Percentiles rank a stretch among this genome's conserved stretches.
Conservation (phyloP, 345 rosid genomes). For the Toxicodendron radicans region DNA sequence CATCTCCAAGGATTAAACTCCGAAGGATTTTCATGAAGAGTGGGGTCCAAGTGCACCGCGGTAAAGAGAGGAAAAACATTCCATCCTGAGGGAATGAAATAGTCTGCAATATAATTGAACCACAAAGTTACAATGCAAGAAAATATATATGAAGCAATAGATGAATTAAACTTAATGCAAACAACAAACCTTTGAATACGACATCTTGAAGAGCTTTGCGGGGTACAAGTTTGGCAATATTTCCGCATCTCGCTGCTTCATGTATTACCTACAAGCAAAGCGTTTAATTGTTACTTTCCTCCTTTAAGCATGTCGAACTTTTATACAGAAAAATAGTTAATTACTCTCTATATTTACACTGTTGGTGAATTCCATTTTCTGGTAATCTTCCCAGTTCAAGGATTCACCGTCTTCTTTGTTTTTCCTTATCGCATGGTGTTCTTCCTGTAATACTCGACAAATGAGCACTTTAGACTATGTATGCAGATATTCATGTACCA, state of each 20-base stretch:
- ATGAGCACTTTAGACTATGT: background rate
- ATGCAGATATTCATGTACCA: background rate
- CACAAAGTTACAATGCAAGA: background rate
- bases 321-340: no score
- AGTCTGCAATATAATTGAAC: conserved; percentile 33
- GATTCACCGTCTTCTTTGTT: conserved; percentile 41
- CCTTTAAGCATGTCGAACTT: no score
- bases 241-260: conserved; percentile 79
- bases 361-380: conserved; percentile 68
- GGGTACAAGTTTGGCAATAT: conserved; percentile 70
- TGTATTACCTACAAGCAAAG: conserved; percentile 48
- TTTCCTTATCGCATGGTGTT: conserved; percentile 63
- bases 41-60: conserved; percentile 60
- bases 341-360: conserved; percentile 37
- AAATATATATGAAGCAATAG: background rate
- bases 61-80: conserved; percentile 67
- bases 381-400: conserved; percentile 65
- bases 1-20: conserved; percentile 88
- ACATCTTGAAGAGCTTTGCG: conserved; percentile 64
- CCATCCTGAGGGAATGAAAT: conserved; percentile 77
- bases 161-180: background rate
- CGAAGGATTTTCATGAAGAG: conserved; percentile 65
- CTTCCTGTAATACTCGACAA: conserved; percentile 42
- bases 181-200: conserved; percentile 60
- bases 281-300: background rate